phyloP scores from a whole-genome alignment of 1,284 basidiomycete species.

The Polyporus tsugae region DNA sequence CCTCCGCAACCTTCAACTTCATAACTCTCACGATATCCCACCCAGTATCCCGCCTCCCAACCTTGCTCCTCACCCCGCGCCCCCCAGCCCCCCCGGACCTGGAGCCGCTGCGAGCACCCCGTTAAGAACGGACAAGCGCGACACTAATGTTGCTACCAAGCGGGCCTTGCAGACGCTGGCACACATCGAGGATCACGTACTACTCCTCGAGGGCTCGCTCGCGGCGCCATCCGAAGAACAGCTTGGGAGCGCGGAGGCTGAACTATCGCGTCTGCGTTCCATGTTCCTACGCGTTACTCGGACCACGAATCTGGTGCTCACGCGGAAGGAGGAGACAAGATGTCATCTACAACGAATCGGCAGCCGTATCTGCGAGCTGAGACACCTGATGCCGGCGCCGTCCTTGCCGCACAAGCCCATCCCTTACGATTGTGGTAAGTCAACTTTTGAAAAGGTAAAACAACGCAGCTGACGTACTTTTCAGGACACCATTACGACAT shows the following conservation, averaged over 20 bases:
- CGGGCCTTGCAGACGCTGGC: not conserved
- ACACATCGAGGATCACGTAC: not conserved
- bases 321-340: not conserved
- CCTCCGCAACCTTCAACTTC: not conserved
- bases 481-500: constrained; percentile 8
- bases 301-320: not conserved
- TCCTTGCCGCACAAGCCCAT: not conserved
- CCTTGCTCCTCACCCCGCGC: too few species aligned
- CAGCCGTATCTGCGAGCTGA: not conserved
- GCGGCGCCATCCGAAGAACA: not conserved
- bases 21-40: not conserved
- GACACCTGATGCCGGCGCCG: not conserved
- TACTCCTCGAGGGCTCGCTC: not conserved
- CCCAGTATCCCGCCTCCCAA: not conserved
- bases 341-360: not conserved
- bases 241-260: not conserved
- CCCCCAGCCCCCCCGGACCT: too few species aligned
- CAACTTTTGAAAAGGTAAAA: not conserved
- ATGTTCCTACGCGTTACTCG: not conserved
- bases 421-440: constrained; percentile 3
- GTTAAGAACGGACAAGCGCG: not conserved
- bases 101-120: not conserved
- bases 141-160: not conserved
- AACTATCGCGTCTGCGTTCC: not conserved
- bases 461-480: not conserved